Conservation (phyloP, 2,329 filamentous ascomycete genomes). For the Exutisphaerella laricina region DNA sequence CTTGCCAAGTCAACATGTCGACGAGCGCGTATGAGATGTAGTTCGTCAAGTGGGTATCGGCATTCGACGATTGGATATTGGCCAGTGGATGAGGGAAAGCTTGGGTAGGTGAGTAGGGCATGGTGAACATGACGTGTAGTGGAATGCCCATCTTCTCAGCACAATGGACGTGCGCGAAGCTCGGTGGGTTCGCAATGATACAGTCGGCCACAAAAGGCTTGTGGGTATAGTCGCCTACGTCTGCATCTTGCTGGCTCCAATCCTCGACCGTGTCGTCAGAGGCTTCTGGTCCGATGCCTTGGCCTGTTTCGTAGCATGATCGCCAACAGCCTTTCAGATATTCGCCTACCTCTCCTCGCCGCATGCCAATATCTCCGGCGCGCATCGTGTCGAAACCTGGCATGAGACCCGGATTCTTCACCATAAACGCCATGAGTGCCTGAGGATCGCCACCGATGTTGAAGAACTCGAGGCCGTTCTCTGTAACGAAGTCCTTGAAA, state of each 20-base stretch:
- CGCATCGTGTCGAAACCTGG: conserved; percentile 71
- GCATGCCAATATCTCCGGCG: conserved; percentile 69
- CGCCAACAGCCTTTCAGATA: conserved; percentile 84
- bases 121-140: conserved; percentile 86
- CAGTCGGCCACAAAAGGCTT: conserved; percentile 76
- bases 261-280: conserved; percentile 45
- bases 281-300: conserved; percentile 48
- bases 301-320: conserved; percentile 73
- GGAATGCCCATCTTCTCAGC: conserved; percentile 71
- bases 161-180: conserved; percentile 69
- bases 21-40: conserved; percentile 79
- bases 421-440: conserved; percentile 70
- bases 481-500: conserved; percentile 46
- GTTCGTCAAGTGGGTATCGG: conserved; percentile 71
- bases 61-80: conserved; percentile 70
- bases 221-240: conserved; percentile 38
- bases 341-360: conserved; percentile 67
- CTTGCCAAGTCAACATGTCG: conserved; percentile 92
- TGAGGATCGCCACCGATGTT: conserved; percentile 48
- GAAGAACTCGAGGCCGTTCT: conserved; percentile 49
- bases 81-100: conserved; percentile 82
- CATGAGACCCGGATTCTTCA: conserved; percentile 81
- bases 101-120: conserved; percentile 85
- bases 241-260: conserved; percentile 33
- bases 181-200: conserved; percentile 73